Percentiles rank a stretch among this genome's conserved stretches.
Conservation (phyloP, 78 protist genomes). For the Guillardia theta region DNA sequence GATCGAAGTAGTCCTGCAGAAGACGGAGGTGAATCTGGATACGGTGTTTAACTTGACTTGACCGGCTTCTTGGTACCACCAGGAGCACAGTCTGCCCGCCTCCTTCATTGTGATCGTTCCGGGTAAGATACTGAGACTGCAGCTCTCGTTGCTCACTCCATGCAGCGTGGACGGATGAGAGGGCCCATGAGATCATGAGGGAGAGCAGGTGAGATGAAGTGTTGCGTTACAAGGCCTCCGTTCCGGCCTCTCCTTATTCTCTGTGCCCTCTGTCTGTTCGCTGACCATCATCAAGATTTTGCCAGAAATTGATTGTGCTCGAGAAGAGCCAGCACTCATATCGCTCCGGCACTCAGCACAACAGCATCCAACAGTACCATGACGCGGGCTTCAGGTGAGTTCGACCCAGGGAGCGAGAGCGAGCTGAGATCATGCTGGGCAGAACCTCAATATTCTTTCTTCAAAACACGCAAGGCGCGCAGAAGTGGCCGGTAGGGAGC, state of each 20-base stretch:
- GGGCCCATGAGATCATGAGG: slow-evolving; percentile 21
- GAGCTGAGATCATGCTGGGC: no score
- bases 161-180: neutral
- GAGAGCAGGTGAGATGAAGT: neutral
- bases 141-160: no score
- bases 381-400: neutral
- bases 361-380: neutral
- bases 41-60: no score
- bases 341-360: neutral
- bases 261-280: neutral
- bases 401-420: no score
- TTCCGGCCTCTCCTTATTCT: neutral
- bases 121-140: no score
- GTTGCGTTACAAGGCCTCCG: neutral
- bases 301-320: neutral
- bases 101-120: neutral
- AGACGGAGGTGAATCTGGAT: no score
- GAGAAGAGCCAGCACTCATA: neutral
- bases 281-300: neutral
- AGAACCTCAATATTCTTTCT: neutral
- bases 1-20: neutral
- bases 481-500: slow-evolving; percentile 22
- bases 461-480: neutral
- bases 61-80: no score
- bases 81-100: no score